Evolutionary conservation across 192 early-diverging fungal genomes (phyloP).

Genomic region (Coemansia sp.): DNA sequence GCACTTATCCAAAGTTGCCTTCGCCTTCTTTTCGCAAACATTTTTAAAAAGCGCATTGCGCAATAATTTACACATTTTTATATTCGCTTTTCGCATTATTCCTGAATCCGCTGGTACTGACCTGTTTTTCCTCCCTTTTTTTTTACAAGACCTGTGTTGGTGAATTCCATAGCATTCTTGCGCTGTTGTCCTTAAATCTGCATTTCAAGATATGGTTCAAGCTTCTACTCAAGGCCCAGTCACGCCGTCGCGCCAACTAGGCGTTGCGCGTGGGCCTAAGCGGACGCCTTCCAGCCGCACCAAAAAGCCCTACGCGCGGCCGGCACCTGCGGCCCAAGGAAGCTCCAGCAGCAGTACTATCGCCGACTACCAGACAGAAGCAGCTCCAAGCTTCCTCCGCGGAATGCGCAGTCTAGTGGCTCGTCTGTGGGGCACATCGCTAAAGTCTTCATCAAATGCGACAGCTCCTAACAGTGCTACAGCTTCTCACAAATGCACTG

Average conservation of each 20-base stretch:
- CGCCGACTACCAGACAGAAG: constrained; percentile 19
- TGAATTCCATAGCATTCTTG: neutral
- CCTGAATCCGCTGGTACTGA: neutral
- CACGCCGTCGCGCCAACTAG: constrained; percentile 40
- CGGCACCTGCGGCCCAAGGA: neutral
- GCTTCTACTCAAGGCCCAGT: constrained; percentile 27
- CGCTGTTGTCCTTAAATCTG: neutral
- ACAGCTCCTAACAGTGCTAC: neutral
- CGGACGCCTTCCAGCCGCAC: constrained; percentile 45
- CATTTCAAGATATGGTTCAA: constrained; percentile 33
- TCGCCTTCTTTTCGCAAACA: neutral
- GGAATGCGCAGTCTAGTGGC: constrained; percentile 53
- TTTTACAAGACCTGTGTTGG: neutral
- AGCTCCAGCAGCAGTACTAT: neutral
- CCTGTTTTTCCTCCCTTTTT: neutral
- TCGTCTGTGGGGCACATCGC: constrained; percentile 48
- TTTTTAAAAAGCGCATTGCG: constrained; percentile 5
- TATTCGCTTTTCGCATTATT: neutral
- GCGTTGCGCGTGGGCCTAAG: constrained; percentile 39
- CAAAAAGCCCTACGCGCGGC: constrained; percentile 43
- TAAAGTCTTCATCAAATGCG: constrained; percentile 25
- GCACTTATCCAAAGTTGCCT: neutral
- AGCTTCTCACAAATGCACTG: constrained; percentile 7
- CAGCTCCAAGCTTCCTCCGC: constrained; percentile 36
- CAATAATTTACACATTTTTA: constrained; percentile 1